Percentiles rank a stretch among this genome's conserved stretches.
Conservation (phyloP, 345 rosid genomes). For the Bruguiera gymnorhiza region DNA sequence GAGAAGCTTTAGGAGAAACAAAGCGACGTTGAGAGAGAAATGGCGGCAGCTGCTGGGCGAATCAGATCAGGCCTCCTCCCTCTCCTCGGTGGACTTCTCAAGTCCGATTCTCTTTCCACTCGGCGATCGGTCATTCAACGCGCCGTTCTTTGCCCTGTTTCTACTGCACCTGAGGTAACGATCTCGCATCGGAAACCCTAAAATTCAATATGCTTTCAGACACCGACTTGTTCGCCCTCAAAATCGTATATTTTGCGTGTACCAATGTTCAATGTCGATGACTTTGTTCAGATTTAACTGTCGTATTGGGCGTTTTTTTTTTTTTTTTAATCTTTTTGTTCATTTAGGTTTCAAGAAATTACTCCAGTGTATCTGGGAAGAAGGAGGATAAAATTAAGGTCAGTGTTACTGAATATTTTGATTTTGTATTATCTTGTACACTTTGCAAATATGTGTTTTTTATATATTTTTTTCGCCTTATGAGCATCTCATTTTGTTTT, state of each 20-base stretch:
- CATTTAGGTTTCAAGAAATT: constrained; percentile 52
- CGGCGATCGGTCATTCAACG: constrained; percentile 36
- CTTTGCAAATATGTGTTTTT: no score
- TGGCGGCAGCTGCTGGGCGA: constrained; percentile 58
- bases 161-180: constrained; percentile 43
- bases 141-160: constrained; percentile 27
- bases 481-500: no score
- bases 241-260: background rate
- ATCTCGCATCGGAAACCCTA: background rate
- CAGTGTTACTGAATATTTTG: constrained; percentile 2
- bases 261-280: background rate
- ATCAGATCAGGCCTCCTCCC: constrained; percentile 66
- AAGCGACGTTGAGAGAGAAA: constrained; percentile 2
- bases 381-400: constrained; percentile 68
- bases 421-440: no score
- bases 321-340: constrained; percentile 1
- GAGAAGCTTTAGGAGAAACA: no score
- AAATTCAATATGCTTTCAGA: background rate
- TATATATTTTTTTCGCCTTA: no score
- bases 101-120: constrained; percentile 40
- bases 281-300: background rate
- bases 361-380: constrained; percentile 45
- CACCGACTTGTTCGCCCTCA: background rate
- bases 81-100: constrained; percentile 38
- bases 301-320: background rate